Conservation (phyloP, 371 early-diverging fungal genomes). For the Apophysomyces elegans region DNA sequence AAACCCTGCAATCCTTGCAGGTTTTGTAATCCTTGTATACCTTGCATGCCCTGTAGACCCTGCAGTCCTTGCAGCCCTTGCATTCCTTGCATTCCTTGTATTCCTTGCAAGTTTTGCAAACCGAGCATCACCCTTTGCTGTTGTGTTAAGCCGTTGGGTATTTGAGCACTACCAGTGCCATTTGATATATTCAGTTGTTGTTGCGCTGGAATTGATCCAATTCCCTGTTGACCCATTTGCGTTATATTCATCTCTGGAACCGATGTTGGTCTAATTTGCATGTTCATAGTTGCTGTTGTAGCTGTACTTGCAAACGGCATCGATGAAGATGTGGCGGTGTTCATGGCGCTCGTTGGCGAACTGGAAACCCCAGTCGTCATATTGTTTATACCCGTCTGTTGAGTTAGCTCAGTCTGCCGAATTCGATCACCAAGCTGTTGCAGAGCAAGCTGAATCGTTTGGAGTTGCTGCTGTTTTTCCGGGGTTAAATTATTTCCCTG, state of each 20-base stretch:
- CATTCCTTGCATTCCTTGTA: background rate
- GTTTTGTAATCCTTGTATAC: conserved; percentile 9
- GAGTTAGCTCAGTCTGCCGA: conserved; percentile 10
- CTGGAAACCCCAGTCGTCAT: conserved; percentile 13
- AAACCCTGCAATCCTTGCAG: conserved; percentile 21
- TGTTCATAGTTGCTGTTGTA: conserved; percentile 19
- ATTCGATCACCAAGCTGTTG: conserved; percentile 14
- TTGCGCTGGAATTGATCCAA: conserved; percentile 20
- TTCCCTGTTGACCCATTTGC: conserved; percentile 10
- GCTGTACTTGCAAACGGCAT: conserved; percentile 22
- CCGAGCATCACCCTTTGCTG: conserved; percentile 22
- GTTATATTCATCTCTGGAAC: conserved; percentile 11
- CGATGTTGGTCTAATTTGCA: conserved; percentile 14
- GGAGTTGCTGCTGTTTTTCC: conserved; percentile 42
- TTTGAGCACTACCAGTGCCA: conserved; percentile 11
- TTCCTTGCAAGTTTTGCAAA: conserved; percentile 22
- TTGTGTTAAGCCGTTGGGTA: conserved; percentile 14
- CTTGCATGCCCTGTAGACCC: background rate
- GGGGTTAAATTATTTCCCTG: conserved; percentile 20
- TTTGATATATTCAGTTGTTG: conserved; percentile 21
- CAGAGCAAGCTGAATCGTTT: conserved; percentile 19
- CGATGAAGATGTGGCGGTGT: conserved; percentile 19
- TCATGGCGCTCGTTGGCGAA: conserved; percentile 15
- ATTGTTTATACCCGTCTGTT: conserved; percentile 9
- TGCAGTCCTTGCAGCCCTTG: background rate